Conservation (phyloP, 305 asterid species). For the Rubia balearica region DNA sequence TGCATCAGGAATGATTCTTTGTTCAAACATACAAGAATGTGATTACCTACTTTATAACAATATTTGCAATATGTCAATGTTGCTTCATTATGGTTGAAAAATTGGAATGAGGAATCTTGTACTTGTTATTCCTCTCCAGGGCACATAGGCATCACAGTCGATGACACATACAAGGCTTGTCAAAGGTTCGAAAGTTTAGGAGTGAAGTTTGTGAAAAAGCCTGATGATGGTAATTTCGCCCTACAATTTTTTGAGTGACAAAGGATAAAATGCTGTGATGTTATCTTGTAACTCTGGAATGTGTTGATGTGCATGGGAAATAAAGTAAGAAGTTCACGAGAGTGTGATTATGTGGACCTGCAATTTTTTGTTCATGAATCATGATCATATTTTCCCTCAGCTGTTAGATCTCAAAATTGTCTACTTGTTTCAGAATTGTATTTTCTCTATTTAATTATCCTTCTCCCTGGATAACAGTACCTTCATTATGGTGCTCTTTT, state of each 20-base stretch:
- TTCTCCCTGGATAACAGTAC: not conserved
- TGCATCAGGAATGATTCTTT: not conserved
- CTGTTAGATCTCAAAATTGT: not conserved
- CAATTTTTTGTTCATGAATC: not conserved
- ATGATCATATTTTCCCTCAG: not conserved
- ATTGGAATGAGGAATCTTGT: slow-evolving; percentile 6
- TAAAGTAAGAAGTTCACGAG: not conserved
- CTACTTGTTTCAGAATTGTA: not conserved
- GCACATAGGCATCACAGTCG: slow-evolving; percentile 79
- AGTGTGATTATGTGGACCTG: not conserved
- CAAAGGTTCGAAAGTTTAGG: slow-evolving; percentile 69
- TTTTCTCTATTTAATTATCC: not conserved
- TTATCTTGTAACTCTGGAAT: not conserved
- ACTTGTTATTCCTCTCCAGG: slow-evolving; percentile 36
- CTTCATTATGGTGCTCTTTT: not conserved
- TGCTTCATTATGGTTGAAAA: not conserved
- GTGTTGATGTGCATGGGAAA: not conserved
- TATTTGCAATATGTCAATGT: not conserved
- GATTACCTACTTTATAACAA: not conserved
- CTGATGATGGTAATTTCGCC: slow-evolving; percentile 53
- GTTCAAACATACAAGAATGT: not conserved
- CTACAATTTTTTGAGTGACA: slow-evolving; percentile 1
- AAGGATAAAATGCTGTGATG: not conserved
- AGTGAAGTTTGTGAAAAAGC: slow-evolving; percentile 72
- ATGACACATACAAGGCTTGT: slow-evolving; percentile 66